Conservation (phyloP, 192 early-diverging fungal species). For the Haplosporangium gracile region DNA sequence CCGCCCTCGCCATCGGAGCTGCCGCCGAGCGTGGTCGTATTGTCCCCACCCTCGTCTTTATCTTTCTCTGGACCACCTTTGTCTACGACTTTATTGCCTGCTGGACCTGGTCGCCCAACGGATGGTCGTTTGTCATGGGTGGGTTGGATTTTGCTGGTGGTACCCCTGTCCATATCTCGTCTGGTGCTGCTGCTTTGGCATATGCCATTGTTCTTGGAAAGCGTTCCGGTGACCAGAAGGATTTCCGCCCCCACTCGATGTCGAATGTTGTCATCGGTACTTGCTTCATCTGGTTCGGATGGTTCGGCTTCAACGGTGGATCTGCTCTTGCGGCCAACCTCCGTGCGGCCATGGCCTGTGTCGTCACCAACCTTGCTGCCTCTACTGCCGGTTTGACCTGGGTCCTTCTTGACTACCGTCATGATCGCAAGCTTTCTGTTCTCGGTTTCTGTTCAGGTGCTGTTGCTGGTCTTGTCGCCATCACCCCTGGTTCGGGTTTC, state of each 20-base stretch:
- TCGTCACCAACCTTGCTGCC: conserved; percentile 90
- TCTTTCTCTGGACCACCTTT: conserved; percentile 93
- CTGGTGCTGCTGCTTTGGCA: conserved; percentile 91
- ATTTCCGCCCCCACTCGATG: conserved; percentile 91
- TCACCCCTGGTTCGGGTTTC: conserved; percentile 93
- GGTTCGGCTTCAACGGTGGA: conserved; percentile 98
- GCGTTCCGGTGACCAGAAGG: conserved; percentile 77
- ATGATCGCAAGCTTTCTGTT: conserved; percentile 86
- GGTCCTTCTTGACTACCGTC: conserved; percentile 84
- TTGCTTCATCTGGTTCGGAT: conserved; percentile 94
- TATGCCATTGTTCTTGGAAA: conserved; percentile 89
- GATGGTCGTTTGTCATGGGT: conserved; percentile 88
- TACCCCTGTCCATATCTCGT: conserved; percentile 94
- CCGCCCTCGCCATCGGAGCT: conserved; percentile 91
- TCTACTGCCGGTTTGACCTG: conserved; percentile 86
- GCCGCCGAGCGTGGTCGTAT: conserved; percentile 91
- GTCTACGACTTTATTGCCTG: conserved; percentile 96
- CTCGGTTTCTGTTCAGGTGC: conserved; percentile 96
- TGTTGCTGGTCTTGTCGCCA: conserved; percentile 91
- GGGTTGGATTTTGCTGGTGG: conserved; percentile 96
- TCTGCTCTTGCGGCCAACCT: conserved; percentile 83
- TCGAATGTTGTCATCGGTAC: conserved; percentile 93
- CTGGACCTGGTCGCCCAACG: conserved; percentile 92
- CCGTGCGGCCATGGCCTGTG: conserved; percentile 88
- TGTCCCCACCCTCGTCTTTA: conserved; percentile 88